Base-by-base conservation (phyloP, 2,329 filamentous ascomycete genomes). In the Leptosphaerulina australis region DNA sequence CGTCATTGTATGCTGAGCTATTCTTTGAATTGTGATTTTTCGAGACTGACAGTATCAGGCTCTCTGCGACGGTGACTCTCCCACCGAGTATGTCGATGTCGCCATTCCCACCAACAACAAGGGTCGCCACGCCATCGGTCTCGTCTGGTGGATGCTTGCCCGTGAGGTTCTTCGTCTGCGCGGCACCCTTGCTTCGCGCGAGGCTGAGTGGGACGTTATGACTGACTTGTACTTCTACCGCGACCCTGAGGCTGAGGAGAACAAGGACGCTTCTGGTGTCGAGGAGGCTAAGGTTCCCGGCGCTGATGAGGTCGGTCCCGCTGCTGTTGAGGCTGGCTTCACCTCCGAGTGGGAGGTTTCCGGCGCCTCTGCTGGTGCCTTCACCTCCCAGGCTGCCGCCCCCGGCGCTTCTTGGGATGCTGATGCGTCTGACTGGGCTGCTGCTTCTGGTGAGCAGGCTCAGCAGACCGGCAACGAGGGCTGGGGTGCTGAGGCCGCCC, bases 91-190 rank as follows among this genome's bases (percentile, higher is more conserved):
- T 83, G 94, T 99, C 77, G 94, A 99, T 76, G 91, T 97, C 79
- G 94, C 94, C 80, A 99, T 99, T 81, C 94, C 94, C 74, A 97
- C 94, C 83, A 99, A 99, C 91, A 99, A 99, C 91, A 99, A 99
- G 89, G 93, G 92, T 84, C 93, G 94, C 77, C 92, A 97, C 83
- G 88, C 95, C 77, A 99, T 99, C 73, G 94, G 94, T 84, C 85
- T 94, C 72, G 79, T 99, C 83, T 99, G 94, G 94, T 99, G 94
- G 94, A 88, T 99, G 88, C 86, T 99, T 70, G 93, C 94, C 78
- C 94, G 94, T 85, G 94, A 99, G 87, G 93, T 99, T 77, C 92
- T 99, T 79, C 91, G 95, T 77, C 91, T 99, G 74, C 91, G 94
- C 72, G 94, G 95, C 71, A 97, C 92, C 75, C 91, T 99, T 76